Base-by-base conservation (phyloP, 257 asterid genomes). In the Prunella vulgaris region DNA sequence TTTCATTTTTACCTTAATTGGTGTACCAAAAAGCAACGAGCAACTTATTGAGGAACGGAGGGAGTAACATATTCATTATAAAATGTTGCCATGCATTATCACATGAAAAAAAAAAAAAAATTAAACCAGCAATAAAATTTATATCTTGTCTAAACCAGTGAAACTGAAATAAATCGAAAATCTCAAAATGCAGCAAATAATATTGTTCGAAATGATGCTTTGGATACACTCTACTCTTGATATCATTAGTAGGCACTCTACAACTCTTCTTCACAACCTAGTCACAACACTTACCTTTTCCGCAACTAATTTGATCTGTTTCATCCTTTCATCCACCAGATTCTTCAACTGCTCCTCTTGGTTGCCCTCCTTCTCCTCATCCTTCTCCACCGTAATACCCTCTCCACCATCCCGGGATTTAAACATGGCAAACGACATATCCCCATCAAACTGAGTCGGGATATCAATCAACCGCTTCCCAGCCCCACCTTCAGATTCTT, bases 381-480 rank as follows among this genome's bases (percentile, higher is more conserved):
- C 90, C 69, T 77, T 73, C 49, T 82, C 88, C 2, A 82, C 71
- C 63, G 68, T 52, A 24, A 67, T 48, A 52, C 80, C 67, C 25
- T 83, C n/a, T n/a, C n/a, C 89, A 22, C 81, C 81, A 15, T 66
- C 85, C 61, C 15, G 75, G 13, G 84, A 84, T 65, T 91, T 89
- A 73, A 86, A 86, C 98, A 89, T 94, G 46, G 86, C 80, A 82
- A 94, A 94, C 1, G 97, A 91, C 83, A 82, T 68, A 6, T 87
- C 90, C 64, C 73, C 77, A 58, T 94, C 96, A 53, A 81, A 80
- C 65, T 89, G 78, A 27, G 96, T 87, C 27, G 89, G 89, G 56
- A 91, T 86, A 72, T 94, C 95, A 73, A 89, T 33, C 20, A 94
- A 54, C 56, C 70, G 83, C 71, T 94, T 94, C 68, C 93, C 86